Evolutionary conservation across 192 early-diverging fungal genomes (phyloP), one percentile per base, ranked within the genome.

Genomic region (Backusella psychrophila): DNA sequence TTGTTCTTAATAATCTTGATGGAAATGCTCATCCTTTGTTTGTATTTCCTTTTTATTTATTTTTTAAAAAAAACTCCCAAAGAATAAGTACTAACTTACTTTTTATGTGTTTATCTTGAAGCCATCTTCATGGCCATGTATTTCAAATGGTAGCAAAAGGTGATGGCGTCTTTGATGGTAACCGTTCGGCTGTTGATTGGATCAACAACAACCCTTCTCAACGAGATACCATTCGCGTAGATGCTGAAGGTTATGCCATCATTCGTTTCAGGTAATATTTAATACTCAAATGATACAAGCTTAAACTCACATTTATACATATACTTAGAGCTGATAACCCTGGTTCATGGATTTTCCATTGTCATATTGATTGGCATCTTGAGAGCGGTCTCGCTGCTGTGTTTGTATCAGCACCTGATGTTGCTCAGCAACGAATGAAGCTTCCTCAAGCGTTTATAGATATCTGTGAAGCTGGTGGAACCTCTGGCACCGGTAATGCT

Each of bases 301-400:
- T 26, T 9, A 59, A 11, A 12, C 17, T 49, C 15, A 49, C 6
- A 59, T 59, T 26, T 23, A 59, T 53, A 53, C 17, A 21, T 12
- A 23, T 59, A 23, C 23, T 59, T 5, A 72, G 85, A 34, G 91
- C 93, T 9, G 90, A 95, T 79, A 96, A 96, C 82, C 92, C 93
- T 12, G 94, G 94, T 56, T 85, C 88, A 12, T 95, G 93, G 93
- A 80, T 93, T 68, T 88, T 95, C 86, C 96, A 96, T 83, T 97
- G 96, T 84, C 96, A 96, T 77, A 91, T 94, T 72, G 88, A 93
- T 74, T 93, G 91, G 89, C 90, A 93, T 77, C 44, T 94, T 67
- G 85, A 89, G 73, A 82, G 89, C 67, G 95, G 95, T 46, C 87
- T 96, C 49, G 91, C 87, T 34, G 88, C 88, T 66, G 82, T 86